A percentile compares a stretch with the other conserved stretches of the same genome.
phyloP scores from a whole-genome alignment of 176 grass and related monocot genomes.

The Elaeis guineensis region DNA sequence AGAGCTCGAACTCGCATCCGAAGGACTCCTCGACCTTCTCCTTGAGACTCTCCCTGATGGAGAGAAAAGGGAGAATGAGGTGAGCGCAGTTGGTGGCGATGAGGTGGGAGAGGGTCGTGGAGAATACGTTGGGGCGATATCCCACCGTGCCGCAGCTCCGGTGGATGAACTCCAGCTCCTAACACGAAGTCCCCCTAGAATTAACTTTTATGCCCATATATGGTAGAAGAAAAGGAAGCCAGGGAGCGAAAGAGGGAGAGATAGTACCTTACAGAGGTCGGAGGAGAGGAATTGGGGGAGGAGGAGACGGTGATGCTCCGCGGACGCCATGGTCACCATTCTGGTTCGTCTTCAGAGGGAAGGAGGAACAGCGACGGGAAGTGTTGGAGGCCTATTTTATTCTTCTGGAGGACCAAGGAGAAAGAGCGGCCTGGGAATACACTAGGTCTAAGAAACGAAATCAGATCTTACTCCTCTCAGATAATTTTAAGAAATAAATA shows the following conservation, averaged over 20 bases:
- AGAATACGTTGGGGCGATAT: conserved; percentile 68
- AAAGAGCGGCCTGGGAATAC: no score
- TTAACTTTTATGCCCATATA: no score
- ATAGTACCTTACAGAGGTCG: conserved; percentile 71
- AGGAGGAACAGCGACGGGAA: no score
- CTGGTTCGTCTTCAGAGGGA: no score
- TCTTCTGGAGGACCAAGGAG: no score
- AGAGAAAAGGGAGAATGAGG: conserved; percentile 67
- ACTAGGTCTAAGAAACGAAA: no score
- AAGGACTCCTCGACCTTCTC: conserved; percentile 69
- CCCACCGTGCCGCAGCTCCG: conserved; percentile 61
- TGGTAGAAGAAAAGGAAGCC: background rate
- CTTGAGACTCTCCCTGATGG: conserved; percentile 58
- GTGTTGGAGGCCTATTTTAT: no score
- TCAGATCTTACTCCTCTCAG: no score
- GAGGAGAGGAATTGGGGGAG: conserved; percentile 41
- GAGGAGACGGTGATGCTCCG: conserved; percentile 31
- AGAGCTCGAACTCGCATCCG: conserved; percentile 72
- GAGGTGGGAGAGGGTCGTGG: conserved; percentile 66
- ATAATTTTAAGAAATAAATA: no score
- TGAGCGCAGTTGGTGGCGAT: conserved; percentile 63
- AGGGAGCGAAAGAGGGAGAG: background rate
- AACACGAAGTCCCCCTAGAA: no score
- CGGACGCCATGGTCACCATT: conserved; percentile 2
- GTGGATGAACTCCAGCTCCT: conserved; percentile 88